Base-by-base conservation (phyloP, 495 filamentous ascomycete genomes). In the Pyrenula massariospora region DNA sequence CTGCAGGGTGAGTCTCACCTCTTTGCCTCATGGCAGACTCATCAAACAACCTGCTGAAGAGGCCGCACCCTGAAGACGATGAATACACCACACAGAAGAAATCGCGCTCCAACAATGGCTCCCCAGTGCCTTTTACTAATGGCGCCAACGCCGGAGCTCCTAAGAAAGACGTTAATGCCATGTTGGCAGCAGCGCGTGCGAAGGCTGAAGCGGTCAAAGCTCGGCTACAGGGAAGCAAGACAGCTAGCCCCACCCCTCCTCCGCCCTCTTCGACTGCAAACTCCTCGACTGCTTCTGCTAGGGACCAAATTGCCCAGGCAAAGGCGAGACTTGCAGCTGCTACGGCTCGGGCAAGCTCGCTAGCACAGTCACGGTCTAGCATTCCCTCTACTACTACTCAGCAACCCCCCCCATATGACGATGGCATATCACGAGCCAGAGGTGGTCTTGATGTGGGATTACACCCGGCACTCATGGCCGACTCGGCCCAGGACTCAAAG, bases 401-500 rank as follows among this genome's bases (percentile, higher is more conserved):
- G 56, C 70, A 73, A 11, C 61, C 70, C 22, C 62, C 65, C 24
- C 70, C 70, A 56, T 79, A 80, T 25, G 78, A 81, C 58, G 73
- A 74, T 22, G 66, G 71, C 24, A 56, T 69, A 10, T 71, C 73
- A 12, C 72, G 73, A 55, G 84, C 78, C 55, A 75, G 81, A 60
- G 88, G 92, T 58, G 92, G 92, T 24, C 71, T 97, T 25, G 91
- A 91, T 63, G 87, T 93, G 21, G 90, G 89, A 53, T 79, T 97
- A 54, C 92, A 97, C 65, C 92, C 92, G 20, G 88, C 88, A 24
- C 66, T 88, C 24, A 78, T 97, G 54, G 85, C 86, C 50, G 91
- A 95, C 64, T 77, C 77, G 20, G n/a, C 8, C 8, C 77, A 84
- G 54, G 75, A 79, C 55, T 79, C 77, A 56, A 85, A 82, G 55